Evolutionary conservation across 1,139 yeast species (phyloP).

Genomic region (Yamadazyma atlantica): DNA sequence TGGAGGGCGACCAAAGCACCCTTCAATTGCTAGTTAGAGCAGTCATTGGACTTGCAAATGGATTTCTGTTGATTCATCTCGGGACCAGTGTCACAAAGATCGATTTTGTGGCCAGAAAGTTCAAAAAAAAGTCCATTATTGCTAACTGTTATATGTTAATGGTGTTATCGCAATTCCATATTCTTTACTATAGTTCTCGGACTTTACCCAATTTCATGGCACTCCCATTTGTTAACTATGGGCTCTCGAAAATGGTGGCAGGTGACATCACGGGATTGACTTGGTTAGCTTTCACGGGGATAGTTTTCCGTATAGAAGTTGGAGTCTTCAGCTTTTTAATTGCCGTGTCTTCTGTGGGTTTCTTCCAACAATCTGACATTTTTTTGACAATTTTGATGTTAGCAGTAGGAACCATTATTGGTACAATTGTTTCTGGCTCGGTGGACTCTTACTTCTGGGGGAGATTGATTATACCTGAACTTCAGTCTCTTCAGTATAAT

Average conservation of each 20-base stretch:
- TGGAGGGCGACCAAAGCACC: conserved; percentile 30
- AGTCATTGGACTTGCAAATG: conserved; percentile 54
- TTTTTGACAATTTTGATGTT: conserved; percentile 35
- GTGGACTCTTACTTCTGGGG: conserved; percentile 85
- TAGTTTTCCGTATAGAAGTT: conserved; percentile 73
- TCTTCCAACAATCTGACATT: conserved; percentile 47
- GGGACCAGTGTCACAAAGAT: conserved; percentile 26
- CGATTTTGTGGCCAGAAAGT: conserved; percentile 22
- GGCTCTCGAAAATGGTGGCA: conserved; percentile 49
- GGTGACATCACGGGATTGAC: conserved; percentile 58
- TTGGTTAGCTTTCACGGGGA: conserved; percentile 61
- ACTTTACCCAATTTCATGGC: conserved; percentile 87
- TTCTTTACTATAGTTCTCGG: conserved; percentile 73
- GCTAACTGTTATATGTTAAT: conserved; percentile 64
- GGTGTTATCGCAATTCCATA: conserved; percentile 70
- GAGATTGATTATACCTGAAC: conserved; percentile 60
- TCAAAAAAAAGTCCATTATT: conserved; percentile 17
- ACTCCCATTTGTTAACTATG: conserved; percentile 66
- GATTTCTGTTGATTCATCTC: conserved; percentile 25
- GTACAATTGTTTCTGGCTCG: conserved; percentile 45
- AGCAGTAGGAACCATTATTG: conserved; percentile 54
- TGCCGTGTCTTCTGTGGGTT: conserved; percentile 39
- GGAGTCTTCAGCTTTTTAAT: conserved; percentile 52
- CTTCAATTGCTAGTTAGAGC: conserved; percentile 54
- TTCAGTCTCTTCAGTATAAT: conserved; percentile 70